Evolutionary conservation across 768 basidiomycete species (phyloP).

Genomic region (Phallus indusiatus): DNA sequence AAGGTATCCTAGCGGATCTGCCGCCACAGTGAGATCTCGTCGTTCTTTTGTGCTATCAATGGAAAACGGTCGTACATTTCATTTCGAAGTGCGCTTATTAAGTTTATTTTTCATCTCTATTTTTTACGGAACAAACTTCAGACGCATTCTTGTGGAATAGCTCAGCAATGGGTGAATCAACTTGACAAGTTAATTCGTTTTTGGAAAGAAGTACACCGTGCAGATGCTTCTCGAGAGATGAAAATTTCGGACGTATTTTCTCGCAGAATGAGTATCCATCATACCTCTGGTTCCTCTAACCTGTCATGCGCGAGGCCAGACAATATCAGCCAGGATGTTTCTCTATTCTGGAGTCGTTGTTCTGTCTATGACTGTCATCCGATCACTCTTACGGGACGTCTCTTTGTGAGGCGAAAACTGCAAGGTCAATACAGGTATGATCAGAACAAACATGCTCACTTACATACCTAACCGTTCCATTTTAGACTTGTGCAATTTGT

Average conservation of each 20-base stretch:
- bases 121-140: slow-evolving; percentile 19
- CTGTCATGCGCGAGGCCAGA: slow-evolving; percentile 40
- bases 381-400: slow-evolving; percentile 60
- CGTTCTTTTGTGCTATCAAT: slow-evolving; percentile 74
- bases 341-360: slow-evolving; percentile 81
- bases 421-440: slow-evolving; percentile 73
- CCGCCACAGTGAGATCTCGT: slow-evolving; percentile 35
- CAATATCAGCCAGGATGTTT: slow-evolving; percentile 45
- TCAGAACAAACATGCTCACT: neutral
- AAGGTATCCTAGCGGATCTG: slow-evolving; percentile 32
- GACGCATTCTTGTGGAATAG: slow-evolving; percentile 56
- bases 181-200: slow-evolving; percentile 63
- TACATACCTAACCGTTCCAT: neutral
- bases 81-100: slow-evolving; percentile 60
- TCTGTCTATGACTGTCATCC: slow-evolving; percentile 69
- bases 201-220: slow-evolving; percentile 69
- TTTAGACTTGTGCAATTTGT: slow-evolving; percentile 60
- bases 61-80: slow-evolving; percentile 53
- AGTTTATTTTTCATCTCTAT: neutral
- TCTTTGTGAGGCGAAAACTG: slow-evolving; percentile 63
- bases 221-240: slow-evolving; percentile 76
- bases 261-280: slow-evolving; percentile 23
- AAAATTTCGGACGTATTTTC: slow-evolving; percentile 49
- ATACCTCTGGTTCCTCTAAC: slow-evolving; percentile 34
- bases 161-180: slow-evolving; percentile 78